Conservation (phyloP, 306 rosid genomes). For the Boehmeria nivea region DNA sequence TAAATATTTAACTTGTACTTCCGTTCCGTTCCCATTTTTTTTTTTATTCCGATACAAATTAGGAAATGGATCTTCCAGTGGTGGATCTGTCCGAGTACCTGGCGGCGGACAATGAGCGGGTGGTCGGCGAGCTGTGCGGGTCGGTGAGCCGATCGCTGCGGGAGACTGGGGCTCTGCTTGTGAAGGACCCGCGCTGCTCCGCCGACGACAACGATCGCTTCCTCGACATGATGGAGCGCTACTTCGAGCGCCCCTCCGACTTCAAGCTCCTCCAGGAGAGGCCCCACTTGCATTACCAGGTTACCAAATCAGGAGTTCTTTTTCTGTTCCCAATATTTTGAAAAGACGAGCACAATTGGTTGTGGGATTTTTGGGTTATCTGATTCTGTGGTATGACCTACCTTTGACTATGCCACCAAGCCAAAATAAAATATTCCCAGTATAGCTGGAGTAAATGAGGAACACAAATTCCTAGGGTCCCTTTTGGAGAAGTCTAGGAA, state of each 20-base stretch:
- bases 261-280: conserved; percentile 76
- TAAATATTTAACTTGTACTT: too few species aligned
- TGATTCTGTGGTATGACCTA: too few species aligned
- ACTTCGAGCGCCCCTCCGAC: conserved; percentile 51
- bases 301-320: neutral
- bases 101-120: conserved; percentile 6
- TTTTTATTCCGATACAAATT: too few species aligned
- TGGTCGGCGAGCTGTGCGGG: conserved; percentile 34
- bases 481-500: too few species aligned
- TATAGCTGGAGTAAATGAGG: too few species aligned
- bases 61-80: conserved; percentile 61
- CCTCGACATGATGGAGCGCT: conserved; percentile 89
- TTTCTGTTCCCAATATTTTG: neutral
- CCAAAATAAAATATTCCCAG: too few species aligned
- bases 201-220: conserved; percentile 83
- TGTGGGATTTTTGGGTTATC: too few species aligned
- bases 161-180: conserved; percentile 80
- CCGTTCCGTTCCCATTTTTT: too few species aligned
- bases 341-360: too few species aligned
- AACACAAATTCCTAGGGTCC: too few species aligned
- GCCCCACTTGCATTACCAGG: conserved; percentile 91
- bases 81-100: conserved; percentile 62
- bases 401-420: too few species aligned
- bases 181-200: conserved; percentile 79
- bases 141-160: conserved; percentile 66